A percentile compares a stretch with the other conserved stretches of the same genome.
Conservation (phyloP, 371 early-diverging fungal species). For the Smittium culicis region DNA sequence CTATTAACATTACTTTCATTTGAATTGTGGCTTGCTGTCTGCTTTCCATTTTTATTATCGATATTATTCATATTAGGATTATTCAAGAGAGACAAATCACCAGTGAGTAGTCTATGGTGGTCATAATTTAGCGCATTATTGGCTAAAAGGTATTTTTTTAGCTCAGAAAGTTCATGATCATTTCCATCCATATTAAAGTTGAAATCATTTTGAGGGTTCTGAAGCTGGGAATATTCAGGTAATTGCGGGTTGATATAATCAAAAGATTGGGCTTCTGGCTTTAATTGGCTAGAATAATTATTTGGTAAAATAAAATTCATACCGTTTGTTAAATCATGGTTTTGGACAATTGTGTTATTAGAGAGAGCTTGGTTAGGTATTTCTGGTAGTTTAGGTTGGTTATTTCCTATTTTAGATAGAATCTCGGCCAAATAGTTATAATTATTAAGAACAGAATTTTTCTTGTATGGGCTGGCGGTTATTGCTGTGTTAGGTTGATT, state of each 20-base stretch:
- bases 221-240: neutral
- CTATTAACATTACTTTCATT: too few species aligned
- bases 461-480: neutral
- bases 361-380: neutral
- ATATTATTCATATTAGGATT: neutral
- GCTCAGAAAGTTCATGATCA: neutral
- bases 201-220: neutral
- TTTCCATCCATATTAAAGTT: neutral
- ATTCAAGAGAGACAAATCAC: neutral
- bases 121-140: neutral
- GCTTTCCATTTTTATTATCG: neutral
- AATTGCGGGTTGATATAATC: neutral
- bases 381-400: neutral
- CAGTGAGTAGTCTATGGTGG: neutral
- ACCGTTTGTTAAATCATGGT: neutral
- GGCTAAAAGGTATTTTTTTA: neutral
- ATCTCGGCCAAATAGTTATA: neutral
- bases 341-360: neutral
- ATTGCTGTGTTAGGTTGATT: neutral
- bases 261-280: neutral
- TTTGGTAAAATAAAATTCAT: neutral
- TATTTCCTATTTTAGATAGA: neutral
- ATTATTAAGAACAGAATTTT: neutral
- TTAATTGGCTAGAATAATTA: neutral
- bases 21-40: neutral